phyloP scores from a whole-genome alignment of 2,329 filamentous ascomycete species.

The Fusarium sulawesiense region DNA sequence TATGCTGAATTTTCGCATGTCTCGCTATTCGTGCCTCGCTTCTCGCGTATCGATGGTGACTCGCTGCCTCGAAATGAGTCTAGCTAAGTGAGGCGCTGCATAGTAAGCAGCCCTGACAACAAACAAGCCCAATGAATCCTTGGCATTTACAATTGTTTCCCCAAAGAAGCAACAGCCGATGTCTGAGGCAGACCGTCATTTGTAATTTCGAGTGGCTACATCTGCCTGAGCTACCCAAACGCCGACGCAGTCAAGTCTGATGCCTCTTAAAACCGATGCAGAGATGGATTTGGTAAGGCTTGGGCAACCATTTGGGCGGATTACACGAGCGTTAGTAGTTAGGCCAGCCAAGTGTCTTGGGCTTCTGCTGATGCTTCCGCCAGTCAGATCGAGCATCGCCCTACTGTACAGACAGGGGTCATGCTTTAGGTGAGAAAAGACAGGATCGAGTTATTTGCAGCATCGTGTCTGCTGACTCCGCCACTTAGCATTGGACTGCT shows the following conservation, averaged over 20 bases:
- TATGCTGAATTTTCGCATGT: not conserved
- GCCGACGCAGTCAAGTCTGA: not conserved
- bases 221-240: not conserved
- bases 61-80: not conserved
- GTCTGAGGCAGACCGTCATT: not conserved
- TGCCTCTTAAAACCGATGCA: not conserved
- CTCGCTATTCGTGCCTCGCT: conserved; percentile 6
- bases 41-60: not conserved
- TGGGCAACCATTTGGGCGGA: not conserved
- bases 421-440: not conserved
- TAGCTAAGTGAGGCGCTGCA: not conserved
- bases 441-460: not conserved
- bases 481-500: not conserved
- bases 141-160: conserved; percentile 2
- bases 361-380: not conserved
- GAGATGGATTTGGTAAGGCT: not conserved
- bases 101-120: not conserved
- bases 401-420: not conserved
- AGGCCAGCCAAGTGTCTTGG: not conserved
- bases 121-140: not conserved
- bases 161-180: not conserved
- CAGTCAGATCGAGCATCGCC: not conserved
- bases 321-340: not conserved
- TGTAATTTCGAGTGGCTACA: not conserved
- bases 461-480: not conserved